Conservation (phyloP, 2,329 filamentous ascomycete genomes). For the Diplodia mutila region DNA sequence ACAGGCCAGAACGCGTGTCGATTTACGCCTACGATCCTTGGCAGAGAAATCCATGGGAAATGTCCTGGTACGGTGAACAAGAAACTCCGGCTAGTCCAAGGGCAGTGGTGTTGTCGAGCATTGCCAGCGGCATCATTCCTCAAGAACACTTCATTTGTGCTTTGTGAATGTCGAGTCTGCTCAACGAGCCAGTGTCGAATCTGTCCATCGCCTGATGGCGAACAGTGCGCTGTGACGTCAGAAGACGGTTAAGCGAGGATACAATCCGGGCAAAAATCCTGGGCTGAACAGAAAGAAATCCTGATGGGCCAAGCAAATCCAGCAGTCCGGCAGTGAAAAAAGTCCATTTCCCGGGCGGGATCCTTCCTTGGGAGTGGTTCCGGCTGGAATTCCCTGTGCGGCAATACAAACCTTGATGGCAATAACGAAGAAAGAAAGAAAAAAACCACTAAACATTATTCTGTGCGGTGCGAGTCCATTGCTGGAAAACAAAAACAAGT, state of each 20-base stretch:
- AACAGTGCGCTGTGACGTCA: constrained; percentile 18
- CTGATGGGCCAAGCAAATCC: constrained; percentile 13
- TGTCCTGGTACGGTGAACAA: background rate
- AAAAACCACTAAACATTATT: constrained; percentile 30
- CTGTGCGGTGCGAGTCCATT: constrained; percentile 30
- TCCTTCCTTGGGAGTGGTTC: background rate
- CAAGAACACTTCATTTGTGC: background rate
- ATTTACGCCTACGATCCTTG: constrained; percentile 25
- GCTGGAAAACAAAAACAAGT: constrained; percentile 31
- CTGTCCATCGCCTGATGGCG: background rate
- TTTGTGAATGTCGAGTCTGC: constrained; percentile 7
- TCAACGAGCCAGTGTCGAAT: constrained; percentile 11
- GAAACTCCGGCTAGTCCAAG: constrained; percentile 1
- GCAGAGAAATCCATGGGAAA: constrained; percentile 6
- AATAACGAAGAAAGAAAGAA: constrained; percentile 12
- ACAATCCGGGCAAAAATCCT: constrained; percentile 20
- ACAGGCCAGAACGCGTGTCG: constrained; percentile 19
- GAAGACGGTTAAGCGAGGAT: constrained; percentile 24
- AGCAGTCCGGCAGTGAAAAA: background rate
- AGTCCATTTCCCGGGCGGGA: background rate
- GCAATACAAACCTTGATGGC: constrained; percentile 26
- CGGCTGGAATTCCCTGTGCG: constrained; percentile 24
- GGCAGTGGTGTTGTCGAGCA: background rate
- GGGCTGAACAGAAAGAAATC: background rate
- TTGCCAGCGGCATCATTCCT: constrained; percentile 3